phyloP scores from a whole-genome alignment of 139 green algal genomes.

The Coelastrella sp. region DNA sequence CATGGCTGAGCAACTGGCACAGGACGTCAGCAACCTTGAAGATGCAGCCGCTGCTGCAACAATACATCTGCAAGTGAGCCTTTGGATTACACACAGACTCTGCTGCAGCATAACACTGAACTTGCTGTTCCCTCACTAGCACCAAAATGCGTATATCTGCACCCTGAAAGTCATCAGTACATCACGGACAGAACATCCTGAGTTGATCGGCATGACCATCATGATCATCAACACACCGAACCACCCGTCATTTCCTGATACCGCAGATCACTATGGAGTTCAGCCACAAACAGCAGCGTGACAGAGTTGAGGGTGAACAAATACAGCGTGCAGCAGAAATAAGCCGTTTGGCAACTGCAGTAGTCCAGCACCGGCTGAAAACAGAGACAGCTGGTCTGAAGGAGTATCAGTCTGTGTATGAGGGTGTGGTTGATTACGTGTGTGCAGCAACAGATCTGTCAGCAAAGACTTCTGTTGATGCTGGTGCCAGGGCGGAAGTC shows the following conservation, averaged over 20 bases:
- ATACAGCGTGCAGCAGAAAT: constrained; percentile 52
- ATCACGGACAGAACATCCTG: too few relatives aligned
- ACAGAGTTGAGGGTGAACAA: constrained; percentile 56
- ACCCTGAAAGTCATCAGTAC: too few relatives aligned
- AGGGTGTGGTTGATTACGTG: constrained; percentile 36
- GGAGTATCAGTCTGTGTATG: constrained; percentile 30
- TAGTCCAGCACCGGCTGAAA: constrained; percentile 11
- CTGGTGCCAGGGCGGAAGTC: constrained; percentile 1
- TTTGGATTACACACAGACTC: neutral
- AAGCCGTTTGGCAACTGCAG: constrained; percentile 13
- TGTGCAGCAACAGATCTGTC: neutral
- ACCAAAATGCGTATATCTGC: too few relatives aligned
- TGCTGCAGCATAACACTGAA: neutral
- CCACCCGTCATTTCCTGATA: neutral
- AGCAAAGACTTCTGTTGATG: neutral
- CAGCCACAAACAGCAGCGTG: constrained; percentile 60
- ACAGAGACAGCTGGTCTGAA: constrained; percentile 9
- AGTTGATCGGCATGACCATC: too few relatives aligned
- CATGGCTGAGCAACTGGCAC: constrained; percentile 27
- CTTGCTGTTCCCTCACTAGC: neutral
- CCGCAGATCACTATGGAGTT: constrained; percentile 60
- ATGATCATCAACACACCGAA: too few relatives aligned
- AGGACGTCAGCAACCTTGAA: neutral
- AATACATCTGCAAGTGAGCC: constrained; percentile 6
- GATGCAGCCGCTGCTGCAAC: constrained; percentile 13